phyloP scores from a whole-genome alignment of 495 filamentous ascomycete species.

The Penicillium salamii region DNA sequence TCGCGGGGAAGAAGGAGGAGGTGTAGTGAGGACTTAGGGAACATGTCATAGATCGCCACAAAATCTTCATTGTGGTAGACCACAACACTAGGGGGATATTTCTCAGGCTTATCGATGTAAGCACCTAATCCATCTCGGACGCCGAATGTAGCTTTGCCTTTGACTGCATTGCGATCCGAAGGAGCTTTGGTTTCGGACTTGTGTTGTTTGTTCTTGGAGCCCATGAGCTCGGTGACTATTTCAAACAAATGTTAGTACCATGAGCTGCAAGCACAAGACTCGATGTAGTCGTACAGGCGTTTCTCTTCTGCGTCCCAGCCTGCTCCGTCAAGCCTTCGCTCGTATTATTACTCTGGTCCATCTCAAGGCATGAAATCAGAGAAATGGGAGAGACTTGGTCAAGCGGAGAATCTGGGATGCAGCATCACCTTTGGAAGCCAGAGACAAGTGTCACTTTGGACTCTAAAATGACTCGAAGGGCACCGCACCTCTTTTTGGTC shows the following conservation, averaged over 20 bases:
- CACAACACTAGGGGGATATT: constrained; percentile 58
- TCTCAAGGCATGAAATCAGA: neutral
- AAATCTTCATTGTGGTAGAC: constrained; percentile 68
- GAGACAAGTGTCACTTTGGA: constrained; percentile 1
- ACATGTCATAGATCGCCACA: constrained; percentile 80
- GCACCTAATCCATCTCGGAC: constrained; percentile 63
- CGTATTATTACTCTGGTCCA: neutral
- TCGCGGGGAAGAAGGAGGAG: constrained; percentile 82
- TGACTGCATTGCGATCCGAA: constrained; percentile 24
- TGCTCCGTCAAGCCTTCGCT: neutral
- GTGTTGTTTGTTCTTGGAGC: constrained; percentile 50
- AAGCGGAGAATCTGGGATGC: neutral
- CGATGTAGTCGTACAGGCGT: constrained; percentile 36
- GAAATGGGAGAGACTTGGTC: neutral
- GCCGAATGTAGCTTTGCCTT: constrained; percentile 29
- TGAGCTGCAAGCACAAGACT: neutral
- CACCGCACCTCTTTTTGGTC: no score
- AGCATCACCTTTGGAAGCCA: neutral
- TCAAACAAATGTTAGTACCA: neutral
- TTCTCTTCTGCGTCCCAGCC: constrained; percentile 32
- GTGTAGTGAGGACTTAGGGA: constrained; percentile 82
- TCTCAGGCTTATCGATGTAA: constrained; percentile 67
- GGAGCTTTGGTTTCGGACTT: constrained; percentile 27
- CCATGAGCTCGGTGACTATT: constrained; percentile 68
- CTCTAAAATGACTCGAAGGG: no score